A percentile compares a stretch with the other conserved stretches of the same genome.
phyloP scores from a whole-genome alignment of 805 yeast species.

The Cyberlindnera subsufficiens region DNA sequence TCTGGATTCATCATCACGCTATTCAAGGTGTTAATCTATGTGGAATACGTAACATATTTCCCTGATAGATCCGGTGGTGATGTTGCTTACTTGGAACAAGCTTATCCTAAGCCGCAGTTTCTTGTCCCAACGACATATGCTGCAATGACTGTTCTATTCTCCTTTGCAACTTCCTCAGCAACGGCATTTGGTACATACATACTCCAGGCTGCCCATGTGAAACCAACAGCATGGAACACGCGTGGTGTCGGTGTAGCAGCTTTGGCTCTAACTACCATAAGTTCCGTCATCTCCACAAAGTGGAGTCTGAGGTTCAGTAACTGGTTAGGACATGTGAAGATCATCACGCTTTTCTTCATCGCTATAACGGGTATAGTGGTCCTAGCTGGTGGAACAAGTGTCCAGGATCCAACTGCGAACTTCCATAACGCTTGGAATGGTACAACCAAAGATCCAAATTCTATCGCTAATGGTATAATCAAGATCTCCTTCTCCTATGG shows the following conservation, averaged over 20 bases:
- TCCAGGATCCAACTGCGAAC: slow-evolving; percentile 27
- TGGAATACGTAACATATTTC: slow-evolving; percentile 37
- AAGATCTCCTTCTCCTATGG: slow-evolving; percentile 39
- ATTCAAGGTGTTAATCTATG: slow-evolving; percentile 31
- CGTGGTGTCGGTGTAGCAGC: slow-evolving; percentile 37
- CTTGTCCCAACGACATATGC: slow-evolving; percentile 33
- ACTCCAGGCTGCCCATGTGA: slow-evolving; percentile 28
- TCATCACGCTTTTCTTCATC: slow-evolving; percentile 29
- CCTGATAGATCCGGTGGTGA: slow-evolving; percentile 32
- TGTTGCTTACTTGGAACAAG: slow-evolving; percentile 34
- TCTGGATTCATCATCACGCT: slow-evolving; percentile 34
- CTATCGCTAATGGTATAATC: slow-evolving; percentile 36
- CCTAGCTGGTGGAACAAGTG: slow-evolving; percentile 30
- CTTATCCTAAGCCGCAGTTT: slow-evolving; percentile 30
- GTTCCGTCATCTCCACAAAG: slow-evolving; percentile 25
- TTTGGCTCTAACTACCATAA: slow-evolving; percentile 30
- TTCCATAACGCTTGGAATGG: slow-evolving; percentile 35
- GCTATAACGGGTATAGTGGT: slow-evolving; percentile 31
- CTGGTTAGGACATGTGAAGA: slow-evolving; percentile 30
- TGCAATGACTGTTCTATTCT: slow-evolving; percentile 32
- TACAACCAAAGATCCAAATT: slow-evolving; percentile 36
- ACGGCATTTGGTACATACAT: slow-evolving; percentile 32
- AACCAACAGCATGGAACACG: slow-evolving; percentile 39
- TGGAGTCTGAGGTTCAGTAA: slow-evolving; percentile 28
- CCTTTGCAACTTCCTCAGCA: slow-evolving; percentile 31